Evolutionary conservation across 768 basidiomycete species (phyloP).

Genomic region (Lentinula sp.): DNA sequence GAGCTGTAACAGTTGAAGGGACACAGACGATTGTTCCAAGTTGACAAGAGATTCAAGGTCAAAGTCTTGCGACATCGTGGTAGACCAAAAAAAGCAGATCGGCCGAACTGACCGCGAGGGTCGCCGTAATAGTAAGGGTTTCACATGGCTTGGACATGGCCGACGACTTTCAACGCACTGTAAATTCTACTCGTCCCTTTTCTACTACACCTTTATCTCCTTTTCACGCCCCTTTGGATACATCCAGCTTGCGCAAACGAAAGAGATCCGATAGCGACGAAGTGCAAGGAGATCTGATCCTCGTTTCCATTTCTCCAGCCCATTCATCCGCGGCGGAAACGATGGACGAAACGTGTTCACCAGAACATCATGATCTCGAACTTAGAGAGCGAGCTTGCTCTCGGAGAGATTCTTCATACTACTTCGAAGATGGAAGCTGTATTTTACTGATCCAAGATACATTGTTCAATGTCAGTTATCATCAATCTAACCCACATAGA

Average conservation of each 20-base stretch:
- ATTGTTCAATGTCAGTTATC: conserved; percentile 55
- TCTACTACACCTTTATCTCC: background rate
- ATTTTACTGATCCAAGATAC: conserved; percentile 56
- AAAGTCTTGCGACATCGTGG: conserved; percentile 24
- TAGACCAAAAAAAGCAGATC: background rate
- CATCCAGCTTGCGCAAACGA: background rate
- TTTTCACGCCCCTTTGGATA: background rate
- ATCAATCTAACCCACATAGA: background rate
- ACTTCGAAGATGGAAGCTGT: conserved; percentile 65
- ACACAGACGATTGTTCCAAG: conserved; percentile 55
- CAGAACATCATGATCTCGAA: background rate
- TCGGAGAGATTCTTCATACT: conserved; percentile 47
- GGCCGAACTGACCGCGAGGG: background rate
- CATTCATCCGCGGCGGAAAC: background rate
- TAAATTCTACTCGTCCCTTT: background rate
- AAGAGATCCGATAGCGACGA: conserved; percentile 4
- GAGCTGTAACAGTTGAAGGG: background rate
- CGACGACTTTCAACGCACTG: background rate
- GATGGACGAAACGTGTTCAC: background rate
- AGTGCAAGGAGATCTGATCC: background rate
- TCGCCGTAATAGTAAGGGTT: background rate
- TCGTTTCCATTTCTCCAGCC: background rate
- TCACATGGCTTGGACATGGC: background rate
- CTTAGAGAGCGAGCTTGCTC: background rate
- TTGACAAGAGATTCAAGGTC: conserved; percentile 57